These are phyloP conservation scores for Pleodorina starrii DNA, from an alignment of 139 green algal species.

Conservation along the genomic window DNA sequence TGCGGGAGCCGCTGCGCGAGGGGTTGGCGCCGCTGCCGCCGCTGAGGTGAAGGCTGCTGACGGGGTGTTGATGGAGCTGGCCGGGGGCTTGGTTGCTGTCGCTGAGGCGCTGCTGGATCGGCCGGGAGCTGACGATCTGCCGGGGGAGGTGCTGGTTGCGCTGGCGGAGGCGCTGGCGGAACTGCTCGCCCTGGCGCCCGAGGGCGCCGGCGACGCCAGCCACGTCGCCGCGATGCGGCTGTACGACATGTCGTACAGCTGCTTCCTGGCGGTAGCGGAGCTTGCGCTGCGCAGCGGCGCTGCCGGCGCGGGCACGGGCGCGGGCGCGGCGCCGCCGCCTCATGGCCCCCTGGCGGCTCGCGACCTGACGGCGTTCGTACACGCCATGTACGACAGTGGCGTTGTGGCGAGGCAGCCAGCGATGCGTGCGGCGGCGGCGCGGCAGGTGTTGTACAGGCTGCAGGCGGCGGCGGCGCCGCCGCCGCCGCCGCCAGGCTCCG, in stretches of 20 bases:
- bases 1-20: too few relatives aligned
- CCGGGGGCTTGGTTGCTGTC: background rate
- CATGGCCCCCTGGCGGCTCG: background rate
- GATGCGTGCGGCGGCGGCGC: background rate
- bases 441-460: background rate
- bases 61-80: background rate
- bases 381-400: conserved; percentile 22
- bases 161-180: background rate
- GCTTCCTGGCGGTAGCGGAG: background rate
- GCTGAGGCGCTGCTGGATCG: background rate
- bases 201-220: too few relatives aligned
- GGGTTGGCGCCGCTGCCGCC: background rate
- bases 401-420: background rate
- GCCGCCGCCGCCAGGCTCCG: background rate
- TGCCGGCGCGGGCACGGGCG: background rate
- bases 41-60: background rate
- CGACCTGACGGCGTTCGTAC: background rate
- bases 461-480: background rate
- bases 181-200: background rate
- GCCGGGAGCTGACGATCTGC: background rate
- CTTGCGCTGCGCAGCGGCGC: background rate
- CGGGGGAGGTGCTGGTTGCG: background rate
- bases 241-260: background rate
- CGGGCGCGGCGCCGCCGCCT: too few relatives aligned
- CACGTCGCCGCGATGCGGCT: background rate